These are phyloP conservation scores for Ogataea ganodermae DNA, from an alignment of 805 yeast species.

Conservation along the genomic window DNA sequence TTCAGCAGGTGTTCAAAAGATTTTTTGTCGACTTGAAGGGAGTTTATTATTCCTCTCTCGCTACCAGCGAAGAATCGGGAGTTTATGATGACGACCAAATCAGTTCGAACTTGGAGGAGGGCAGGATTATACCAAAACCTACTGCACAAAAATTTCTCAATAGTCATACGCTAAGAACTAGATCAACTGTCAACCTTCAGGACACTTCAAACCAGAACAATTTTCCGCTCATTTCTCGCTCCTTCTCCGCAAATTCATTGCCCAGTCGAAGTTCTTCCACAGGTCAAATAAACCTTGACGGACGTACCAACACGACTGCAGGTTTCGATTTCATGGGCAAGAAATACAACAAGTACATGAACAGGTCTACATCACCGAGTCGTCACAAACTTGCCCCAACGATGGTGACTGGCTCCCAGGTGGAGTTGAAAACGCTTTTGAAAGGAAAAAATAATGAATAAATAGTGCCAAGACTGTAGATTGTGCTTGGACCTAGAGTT, in stretches of 20 bases:
- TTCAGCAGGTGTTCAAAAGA: conserved; percentile 15
- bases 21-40: conserved; percentile 11
- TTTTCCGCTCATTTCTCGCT: conserved; percentile 13
- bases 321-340: conserved; percentile 27
- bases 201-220: conserved; percentile 15
- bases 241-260: conserved; percentile 19
- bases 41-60: conserved; percentile 17
- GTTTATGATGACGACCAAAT: conserved; percentile 15
- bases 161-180: conserved; percentile 28
- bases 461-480: not conserved
- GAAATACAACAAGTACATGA: conserved; percentile 25
- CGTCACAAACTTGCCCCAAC: conserved; percentile 10
- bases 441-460: conserved; percentile 21
- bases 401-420: conserved; percentile 18
- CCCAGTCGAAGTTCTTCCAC: conserved; percentile 11
- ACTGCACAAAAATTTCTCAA: conserved; percentile 1
- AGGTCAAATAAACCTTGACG: conserved; percentile 11
- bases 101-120: conserved; percentile 22
- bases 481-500: too few species aligned
- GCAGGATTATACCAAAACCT: conserved; percentile 14
- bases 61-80: conserved; percentile 18
- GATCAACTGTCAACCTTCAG: conserved; percentile 33
- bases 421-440: conserved; percentile 21
- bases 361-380: conserved; percentile 11
- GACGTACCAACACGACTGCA: conserved; percentile 9